Conservation (phyloP, 345 rosid species). For the Anastatica hierochuntica region DNA sequence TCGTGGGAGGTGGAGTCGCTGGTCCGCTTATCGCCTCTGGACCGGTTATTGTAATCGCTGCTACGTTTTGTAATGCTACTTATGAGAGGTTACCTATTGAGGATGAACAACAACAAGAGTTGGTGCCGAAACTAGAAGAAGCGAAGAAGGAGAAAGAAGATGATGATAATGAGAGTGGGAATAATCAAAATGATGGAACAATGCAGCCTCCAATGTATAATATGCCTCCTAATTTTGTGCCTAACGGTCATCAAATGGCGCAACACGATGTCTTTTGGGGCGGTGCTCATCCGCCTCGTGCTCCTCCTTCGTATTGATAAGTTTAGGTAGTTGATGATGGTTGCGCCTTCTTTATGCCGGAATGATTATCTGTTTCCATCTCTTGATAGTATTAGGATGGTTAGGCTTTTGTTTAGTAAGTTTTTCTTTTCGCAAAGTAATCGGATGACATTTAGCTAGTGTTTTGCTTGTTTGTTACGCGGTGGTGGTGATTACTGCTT, state of each 20-base stretch:
- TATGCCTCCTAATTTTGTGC: conserved; percentile 55
- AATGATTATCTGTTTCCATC: conserved; percentile 3
- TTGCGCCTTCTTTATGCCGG: conserved; percentile 3
- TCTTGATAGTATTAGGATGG: conserved; percentile 6
- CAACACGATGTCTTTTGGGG: conserved; percentile 77
- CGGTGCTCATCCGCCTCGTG: conserved; percentile 52
- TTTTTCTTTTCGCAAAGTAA: neutral
- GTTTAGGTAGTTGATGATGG: conserved; percentile 7
- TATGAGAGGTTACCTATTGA: conserved; percentile 74
- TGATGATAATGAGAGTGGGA: conserved; percentile 16
- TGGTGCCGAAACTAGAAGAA: conserved; percentile 10
- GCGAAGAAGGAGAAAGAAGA: conserved; percentile 30
- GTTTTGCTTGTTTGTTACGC: conserved; percentile 13
- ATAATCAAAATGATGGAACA: conserved; percentile 27
- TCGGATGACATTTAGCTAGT: conserved; percentile 21
- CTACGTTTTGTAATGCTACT: conserved; percentile 71
- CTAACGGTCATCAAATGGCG: conserved; percentile 63
- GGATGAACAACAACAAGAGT: conserved; percentile 25
- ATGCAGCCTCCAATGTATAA: conserved; percentile 39
- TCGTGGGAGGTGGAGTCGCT: conserved; percentile 68
- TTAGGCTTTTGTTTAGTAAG: conserved; percentile 19
- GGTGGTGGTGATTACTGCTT: conserved; percentile 7
- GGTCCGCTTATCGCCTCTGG: conserved; percentile 72
- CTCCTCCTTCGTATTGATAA: conserved; percentile 42
- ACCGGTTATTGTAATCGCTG: conserved; percentile 78